Evolutionary conservation across 169 alveolate species (phyloP), one percentile per base, ranked within the genome.

Genomic region (Plasmodium gallinaceum): DNA sequence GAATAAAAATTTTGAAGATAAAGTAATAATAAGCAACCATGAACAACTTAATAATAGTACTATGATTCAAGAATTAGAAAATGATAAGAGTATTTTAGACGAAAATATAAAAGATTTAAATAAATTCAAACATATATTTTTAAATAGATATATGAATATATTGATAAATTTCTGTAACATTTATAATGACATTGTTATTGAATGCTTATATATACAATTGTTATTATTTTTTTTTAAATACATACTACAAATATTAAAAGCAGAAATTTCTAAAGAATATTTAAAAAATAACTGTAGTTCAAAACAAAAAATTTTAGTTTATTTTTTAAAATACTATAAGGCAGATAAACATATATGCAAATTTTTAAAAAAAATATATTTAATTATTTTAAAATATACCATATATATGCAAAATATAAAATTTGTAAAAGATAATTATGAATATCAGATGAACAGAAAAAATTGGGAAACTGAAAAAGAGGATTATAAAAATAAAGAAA

Each of bases 161-260:
- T 57, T 78, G 20, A 64, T 39, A 12, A 78, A 22, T 24, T 78
- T 78, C 57, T 65, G 89, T 45, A 78, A 78, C 42, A 65, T 78
- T n/a, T 78, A 78, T 60, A 78, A 78, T 72, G 89, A 78, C 22
- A 64, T 78, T 26, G 37, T 78, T 64, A 65, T 78, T n/a, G 89
- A 78, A 52, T 78, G 78, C 51, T 78, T 78, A 62, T 54, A 78
- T 78, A 37, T 78, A 39, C 89, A 78, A 14, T 43, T 78, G 48
- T 58, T 78, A 65, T 48, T 65, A 22, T 70, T 78, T 78, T 65
- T 78, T 51, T 78, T 78, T 57, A 78, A 78, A 57, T 78, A 78
- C 51, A 46, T 58, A 9, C 75, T 78, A 7, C 89, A 78, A 78
- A 45, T 48, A 45, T 24, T 62, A 26, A 64, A 64, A 43, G 20